Percentiles rank a stretch among this genome's conserved stretches.
Evolutionary conservation across 345 rosid genomes (phyloP).

Genomic region (Hibiscus mutabilis): DNA sequence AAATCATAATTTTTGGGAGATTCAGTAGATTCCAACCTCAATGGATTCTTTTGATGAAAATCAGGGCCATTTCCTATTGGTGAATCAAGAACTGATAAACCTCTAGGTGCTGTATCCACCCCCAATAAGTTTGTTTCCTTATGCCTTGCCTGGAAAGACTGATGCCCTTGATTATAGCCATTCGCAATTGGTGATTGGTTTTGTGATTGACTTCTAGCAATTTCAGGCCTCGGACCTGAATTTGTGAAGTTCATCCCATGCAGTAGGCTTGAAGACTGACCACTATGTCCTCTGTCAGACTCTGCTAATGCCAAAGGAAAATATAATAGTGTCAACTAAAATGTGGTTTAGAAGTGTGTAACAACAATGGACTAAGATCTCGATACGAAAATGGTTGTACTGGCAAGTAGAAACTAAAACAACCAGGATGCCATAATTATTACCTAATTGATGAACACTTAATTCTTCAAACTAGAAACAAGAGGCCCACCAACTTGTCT

Average conservation of each 20-base stretch:
- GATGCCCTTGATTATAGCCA: constrained; percentile 65
- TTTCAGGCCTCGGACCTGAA: constrained; percentile 46
- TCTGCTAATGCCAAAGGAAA: constrained; percentile 48
- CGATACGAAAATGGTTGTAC: neutral
- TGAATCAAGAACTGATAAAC: constrained; percentile 37
- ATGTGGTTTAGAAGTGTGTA: neutral
- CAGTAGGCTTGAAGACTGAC: constrained; percentile 45
- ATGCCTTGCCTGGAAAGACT: constrained; percentile 40
- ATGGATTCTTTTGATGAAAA: constrained; percentile 32
- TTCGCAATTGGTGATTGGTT: constrained; percentile 44
- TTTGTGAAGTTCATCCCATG: constrained; percentile 48
- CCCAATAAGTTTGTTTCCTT: constrained; percentile 55
- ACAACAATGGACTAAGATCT: constrained; percentile 3
- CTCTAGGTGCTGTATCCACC: constrained; percentile 45
- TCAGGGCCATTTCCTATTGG: constrained; percentile 44
- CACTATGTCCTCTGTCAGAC: constrained; percentile 44
- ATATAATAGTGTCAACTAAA: constrained; percentile 14
- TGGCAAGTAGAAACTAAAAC: neutral
- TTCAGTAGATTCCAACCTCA: constrained; percentile 46
- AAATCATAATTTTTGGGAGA: constrained; percentile 63
- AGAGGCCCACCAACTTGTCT: constrained; percentile 52
- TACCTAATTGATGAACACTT: constrained; percentile 61
- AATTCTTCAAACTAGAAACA: constrained; percentile 50
- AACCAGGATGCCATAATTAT: constrained; percentile 8
- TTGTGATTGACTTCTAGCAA: constrained; percentile 47